Evolutionary conservation across 2,329 filamentous ascomycete genomes (phyloP).

Genomic region (Pseudocercospora crystallina): DNA sequence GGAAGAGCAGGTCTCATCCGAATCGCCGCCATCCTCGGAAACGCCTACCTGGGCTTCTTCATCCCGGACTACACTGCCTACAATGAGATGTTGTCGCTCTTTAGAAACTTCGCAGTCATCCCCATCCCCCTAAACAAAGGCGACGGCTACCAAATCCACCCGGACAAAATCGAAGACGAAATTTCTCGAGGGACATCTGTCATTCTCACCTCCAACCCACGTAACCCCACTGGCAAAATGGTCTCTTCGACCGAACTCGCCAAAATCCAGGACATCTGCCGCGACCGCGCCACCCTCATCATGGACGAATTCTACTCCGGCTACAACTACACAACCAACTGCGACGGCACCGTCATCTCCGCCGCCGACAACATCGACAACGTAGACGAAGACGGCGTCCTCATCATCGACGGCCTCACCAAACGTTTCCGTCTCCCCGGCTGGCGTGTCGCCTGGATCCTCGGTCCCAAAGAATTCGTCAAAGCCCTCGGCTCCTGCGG

Average conservation of each 20-base stretch:
- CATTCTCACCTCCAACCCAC: slow-evolving; percentile 90
- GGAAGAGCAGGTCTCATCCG: slow-evolving; percentile 89
- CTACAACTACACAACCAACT: slow-evolving; percentile 93
- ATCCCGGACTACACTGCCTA: slow-evolving; percentile 80
- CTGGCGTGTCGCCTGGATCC: slow-evolving; percentile 95
- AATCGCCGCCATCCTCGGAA: slow-evolving; percentile 90
- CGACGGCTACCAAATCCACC: slow-evolving; percentile 90
- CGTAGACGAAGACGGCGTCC: slow-evolving; percentile 77
- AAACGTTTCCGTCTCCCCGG: slow-evolving; percentile 95
- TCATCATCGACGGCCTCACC: slow-evolving; percentile 92
- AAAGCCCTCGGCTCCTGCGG: slow-evolving; percentile 89
- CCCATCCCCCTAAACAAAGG: slow-evolving; percentile 80
- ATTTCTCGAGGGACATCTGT: slow-evolving; percentile 55
- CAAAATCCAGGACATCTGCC: slow-evolving; percentile 89
- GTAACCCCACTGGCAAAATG: slow-evolving; percentile 90
- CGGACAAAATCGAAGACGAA: slow-evolving; percentile 81
- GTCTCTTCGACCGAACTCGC: slow-evolving; percentile 81
- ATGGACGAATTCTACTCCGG: slow-evolving; percentile 93
- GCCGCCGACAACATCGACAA: slow-evolving; percentile 88
- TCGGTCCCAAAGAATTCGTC: slow-evolving; percentile 90
- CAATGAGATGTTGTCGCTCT: slow-evolving; percentile 93
- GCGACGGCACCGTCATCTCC: slow-evolving; percentile 85
- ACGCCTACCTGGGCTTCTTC: slow-evolving; percentile 72
- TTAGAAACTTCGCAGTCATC: slow-evolving; percentile 89
- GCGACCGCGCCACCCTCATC: slow-evolving; percentile 85